phyloP scores from a whole-genome alignment of 306 rosid species.

The Cyclanthera cordifolia region DNA sequence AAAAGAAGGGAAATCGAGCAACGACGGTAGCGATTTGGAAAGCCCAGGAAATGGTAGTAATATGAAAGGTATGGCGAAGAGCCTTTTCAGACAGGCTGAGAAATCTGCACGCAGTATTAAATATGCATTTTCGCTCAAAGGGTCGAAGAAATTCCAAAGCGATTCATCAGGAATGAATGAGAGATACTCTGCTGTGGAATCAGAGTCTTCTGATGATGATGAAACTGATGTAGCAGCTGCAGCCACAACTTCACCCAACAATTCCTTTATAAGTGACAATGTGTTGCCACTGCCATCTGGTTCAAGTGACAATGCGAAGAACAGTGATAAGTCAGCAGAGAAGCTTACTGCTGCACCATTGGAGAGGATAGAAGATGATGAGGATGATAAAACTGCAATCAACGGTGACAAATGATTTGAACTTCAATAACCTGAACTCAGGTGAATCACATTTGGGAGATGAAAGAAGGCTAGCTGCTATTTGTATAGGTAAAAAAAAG shows the following conservation, averaged over 20 bases:
- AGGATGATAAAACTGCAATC: constrained; percentile 17
- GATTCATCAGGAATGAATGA: constrained; percentile 15
- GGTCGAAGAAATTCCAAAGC: constrained; percentile 26
- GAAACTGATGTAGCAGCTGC: constrained; percentile 14
- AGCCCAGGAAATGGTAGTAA: constrained; percentile 53
- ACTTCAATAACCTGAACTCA: neutral
- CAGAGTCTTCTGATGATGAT: constrained; percentile 37
- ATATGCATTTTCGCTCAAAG: constrained; percentile 44
- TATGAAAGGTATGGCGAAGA: constrained; percentile 46
- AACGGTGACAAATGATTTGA: constrained; percentile 10
- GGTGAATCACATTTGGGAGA: too few species aligned
- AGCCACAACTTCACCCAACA: constrained; percentile 8
- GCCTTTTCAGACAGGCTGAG: constrained; percentile 41
- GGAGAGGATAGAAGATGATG: constrained; percentile 14
- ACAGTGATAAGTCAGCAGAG: constrained; percentile 10
- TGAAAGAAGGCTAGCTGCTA: too few species aligned
- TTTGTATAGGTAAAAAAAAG: too few species aligned
- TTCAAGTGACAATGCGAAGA: constrained; percentile 15
- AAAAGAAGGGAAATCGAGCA: constrained; percentile 31
- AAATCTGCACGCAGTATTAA: constrained; percentile 54
- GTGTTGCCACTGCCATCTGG: constrained; percentile 21
- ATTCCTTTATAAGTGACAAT: constrained; percentile 18
- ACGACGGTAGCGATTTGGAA: constrained; percentile 34
- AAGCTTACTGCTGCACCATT: constrained; percentile 4
- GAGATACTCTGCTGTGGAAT: constrained; percentile 20